These are phyloP conservation scores for Exophiala oligosperma DNA, from an alignment of 2,329 filamentous ascomycete genomes.

Conservation along the genomic window DNA sequence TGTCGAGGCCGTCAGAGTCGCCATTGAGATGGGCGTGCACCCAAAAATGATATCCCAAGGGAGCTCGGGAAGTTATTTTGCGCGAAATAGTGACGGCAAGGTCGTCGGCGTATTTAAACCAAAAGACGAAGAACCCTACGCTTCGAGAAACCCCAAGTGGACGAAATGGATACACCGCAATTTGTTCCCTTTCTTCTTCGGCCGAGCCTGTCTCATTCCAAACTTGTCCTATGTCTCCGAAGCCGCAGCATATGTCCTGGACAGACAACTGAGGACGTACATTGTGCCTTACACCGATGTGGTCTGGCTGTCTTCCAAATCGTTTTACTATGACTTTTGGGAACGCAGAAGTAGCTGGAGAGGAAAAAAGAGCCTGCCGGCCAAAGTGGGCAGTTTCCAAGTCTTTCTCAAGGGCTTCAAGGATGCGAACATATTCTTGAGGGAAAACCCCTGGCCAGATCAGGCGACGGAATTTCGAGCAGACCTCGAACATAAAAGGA, in stretches of 20 bases:
- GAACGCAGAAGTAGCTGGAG: slow-evolving; percentile 84
- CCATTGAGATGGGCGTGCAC: slow-evolving; percentile 88
- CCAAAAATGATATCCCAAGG: slow-evolving; percentile 96
- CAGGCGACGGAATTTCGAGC: slow-evolving; percentile 70
- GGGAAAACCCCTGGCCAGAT: slow-evolving; percentile 96
- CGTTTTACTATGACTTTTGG: slow-evolving; percentile 98
- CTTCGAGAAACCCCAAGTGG: slow-evolving; percentile 96
- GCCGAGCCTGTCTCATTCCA: slow-evolving; percentile 90
- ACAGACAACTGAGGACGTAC: slow-evolving; percentile 83
- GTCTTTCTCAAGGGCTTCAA: slow-evolving; percentile 97
- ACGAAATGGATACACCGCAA: slow-evolving; percentile 99
- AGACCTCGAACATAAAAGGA: slow-evolving; percentile 65
- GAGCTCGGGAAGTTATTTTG: slow-evolving; percentile 97
- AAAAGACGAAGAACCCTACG: slow-evolving; percentile 98
- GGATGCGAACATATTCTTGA: slow-evolving; percentile 91
- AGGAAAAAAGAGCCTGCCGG: slow-evolving; percentile 80
- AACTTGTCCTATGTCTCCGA: slow-evolving; percentile 98
- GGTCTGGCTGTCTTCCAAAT: slow-evolving; percentile 90
- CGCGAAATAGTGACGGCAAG: slow-evolving; percentile 84
- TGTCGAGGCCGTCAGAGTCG: slow-evolving; percentile 83
- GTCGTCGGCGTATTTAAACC: slow-evolving; percentile 98
- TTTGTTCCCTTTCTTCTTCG: slow-evolving; percentile 95
- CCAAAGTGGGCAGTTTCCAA: slow-evolving; percentile 94
- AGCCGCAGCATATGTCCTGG: slow-evolving; percentile 92
- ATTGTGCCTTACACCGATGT: slow-evolving; percentile 97